Evolutionary conservation across 2,329 filamentous ascomycete species (phyloP).

Genomic region (Diaporthe vexans): DNA sequence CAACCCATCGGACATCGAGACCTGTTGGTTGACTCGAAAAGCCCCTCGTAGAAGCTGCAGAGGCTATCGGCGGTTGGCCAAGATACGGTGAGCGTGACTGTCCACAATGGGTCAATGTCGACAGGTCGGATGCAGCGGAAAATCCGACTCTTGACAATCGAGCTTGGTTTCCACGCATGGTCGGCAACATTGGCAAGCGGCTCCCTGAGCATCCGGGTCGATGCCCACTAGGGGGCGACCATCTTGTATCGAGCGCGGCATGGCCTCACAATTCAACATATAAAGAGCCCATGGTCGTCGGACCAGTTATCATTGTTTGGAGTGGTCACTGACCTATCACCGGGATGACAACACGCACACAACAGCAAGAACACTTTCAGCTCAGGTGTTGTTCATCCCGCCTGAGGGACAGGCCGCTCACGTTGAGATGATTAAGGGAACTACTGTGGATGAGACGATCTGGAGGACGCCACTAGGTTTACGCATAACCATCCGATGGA

Average conservation of each 20-base stretch:
- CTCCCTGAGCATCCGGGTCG: background rate
- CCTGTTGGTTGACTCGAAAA: background rate
- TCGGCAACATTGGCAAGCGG: background rate
- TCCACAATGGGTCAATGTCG: background rate
- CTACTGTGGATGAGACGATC: background rate
- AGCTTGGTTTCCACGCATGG: background rate
- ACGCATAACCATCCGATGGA: background rate
- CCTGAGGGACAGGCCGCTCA: background rate
- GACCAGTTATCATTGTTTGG: fast-evolving
- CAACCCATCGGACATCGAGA: background rate
- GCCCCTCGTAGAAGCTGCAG: background rate
- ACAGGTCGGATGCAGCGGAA: background rate
- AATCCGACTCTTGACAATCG: background rate
- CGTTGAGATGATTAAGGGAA: background rate
- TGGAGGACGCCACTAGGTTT: background rate
- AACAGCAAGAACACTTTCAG: background rate
- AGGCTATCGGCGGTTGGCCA: background rate
- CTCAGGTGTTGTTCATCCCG: background rate
- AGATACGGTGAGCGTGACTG: background rate
- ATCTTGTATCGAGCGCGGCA: background rate
- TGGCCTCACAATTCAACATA: background rate
- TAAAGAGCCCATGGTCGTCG: background rate
- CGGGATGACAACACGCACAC: background rate
- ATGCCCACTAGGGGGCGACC: background rate
- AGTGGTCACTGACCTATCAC: background rate